Conservation (phyloP, 768 basidiomycete species). For the Pholiota microspora region DNA sequence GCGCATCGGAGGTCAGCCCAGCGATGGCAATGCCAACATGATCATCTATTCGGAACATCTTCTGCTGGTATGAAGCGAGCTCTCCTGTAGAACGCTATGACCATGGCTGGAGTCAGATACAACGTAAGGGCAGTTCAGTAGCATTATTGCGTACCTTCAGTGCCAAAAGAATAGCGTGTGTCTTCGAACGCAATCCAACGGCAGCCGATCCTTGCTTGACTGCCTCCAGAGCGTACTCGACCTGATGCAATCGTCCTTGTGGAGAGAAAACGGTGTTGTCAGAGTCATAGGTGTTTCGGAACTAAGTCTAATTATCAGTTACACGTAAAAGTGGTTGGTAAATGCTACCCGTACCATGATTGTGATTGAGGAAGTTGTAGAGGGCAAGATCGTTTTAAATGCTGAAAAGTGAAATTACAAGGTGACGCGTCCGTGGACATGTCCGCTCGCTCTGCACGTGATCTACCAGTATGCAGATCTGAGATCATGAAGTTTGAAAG, state of each 20-base stretch:
- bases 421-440: constrained; percentile 27
- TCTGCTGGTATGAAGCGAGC: constrained; percentile 98
- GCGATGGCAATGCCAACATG: constrained; percentile 99
- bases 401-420: constrained; percentile 9
- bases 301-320: constrained; percentile 42
- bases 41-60: constrained; percentile 99
- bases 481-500: not conserved
- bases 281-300: constrained; percentile 96
- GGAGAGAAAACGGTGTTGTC: constrained; percentile 98
- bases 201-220: constrained; percentile 99
- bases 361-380: constrained; percentile 12
- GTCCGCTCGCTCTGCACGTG: constrained; percentile 18
- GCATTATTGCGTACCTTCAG: constrained; percentile 64
- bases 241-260: constrained; percentile 95
- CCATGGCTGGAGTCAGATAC: constrained; percentile 5
- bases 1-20: constrained; percentile 96
- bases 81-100: constrained; percentile 93
- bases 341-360: constrained; percentile 32
- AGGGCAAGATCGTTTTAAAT: constrained; percentile 18
- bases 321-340: constrained; percentile 20
- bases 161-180: constrained; percentile 88
- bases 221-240: constrained; percentile 98
- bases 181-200: constrained; percentile 93
- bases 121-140: constrained; percentile 14
- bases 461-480: constrained; percentile 9